Percentiles rank a stretch among this genome's conserved stretches.
These are phyloP conservation scores for Acanthamoeba castellanii DNA, from an alignment of 208 protist genomes.

Conservation along the genomic window DNA sequence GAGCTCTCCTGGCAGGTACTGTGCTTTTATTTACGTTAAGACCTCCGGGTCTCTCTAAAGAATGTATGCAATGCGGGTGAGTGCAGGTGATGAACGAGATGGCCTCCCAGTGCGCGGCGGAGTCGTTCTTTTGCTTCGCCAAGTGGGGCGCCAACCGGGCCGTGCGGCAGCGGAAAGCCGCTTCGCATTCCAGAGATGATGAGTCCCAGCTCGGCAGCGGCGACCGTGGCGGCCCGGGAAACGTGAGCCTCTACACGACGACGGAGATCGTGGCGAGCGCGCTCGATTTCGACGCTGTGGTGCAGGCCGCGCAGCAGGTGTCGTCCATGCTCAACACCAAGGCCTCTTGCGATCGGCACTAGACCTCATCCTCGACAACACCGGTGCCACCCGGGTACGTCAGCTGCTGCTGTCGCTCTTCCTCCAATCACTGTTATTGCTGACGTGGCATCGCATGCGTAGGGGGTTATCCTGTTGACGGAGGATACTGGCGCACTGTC, in stretches of 20 bases:
- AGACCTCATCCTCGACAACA: slow-evolving; percentile 12
- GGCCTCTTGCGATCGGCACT: neutral
- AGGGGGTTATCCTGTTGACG: neutral
- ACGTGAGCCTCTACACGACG: neutral
- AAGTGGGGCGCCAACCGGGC: neutral
- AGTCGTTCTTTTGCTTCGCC: slow-evolving; percentile 3
- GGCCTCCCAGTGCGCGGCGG: neutral
- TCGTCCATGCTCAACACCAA: slow-evolving; percentile 21
- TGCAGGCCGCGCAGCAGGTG: slow-evolving; percentile 19
- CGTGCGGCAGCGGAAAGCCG: neutral
- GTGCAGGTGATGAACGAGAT: neutral
- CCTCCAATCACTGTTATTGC: neutral
- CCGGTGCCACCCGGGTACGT: slow-evolving; percentile 11
- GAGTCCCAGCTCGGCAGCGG: no score
- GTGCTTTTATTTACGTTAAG: neutral
- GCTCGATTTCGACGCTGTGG: slow-evolving; percentile 54
- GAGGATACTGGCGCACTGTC: neutral
- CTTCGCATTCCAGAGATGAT: neutral
- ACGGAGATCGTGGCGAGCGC: neutral
- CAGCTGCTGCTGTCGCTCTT: neutral
- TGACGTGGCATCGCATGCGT: neutral
- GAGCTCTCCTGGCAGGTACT: slow-evolving; percentile 60
- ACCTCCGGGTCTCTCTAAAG: no score
- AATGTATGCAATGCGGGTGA: no score
- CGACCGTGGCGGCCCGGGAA: neutral